Evolutionary conservation across 352 stramenopile species (phyloP), one percentile per base, ranked within the genome.

Genomic region (Peronospora farinosa): DNA sequence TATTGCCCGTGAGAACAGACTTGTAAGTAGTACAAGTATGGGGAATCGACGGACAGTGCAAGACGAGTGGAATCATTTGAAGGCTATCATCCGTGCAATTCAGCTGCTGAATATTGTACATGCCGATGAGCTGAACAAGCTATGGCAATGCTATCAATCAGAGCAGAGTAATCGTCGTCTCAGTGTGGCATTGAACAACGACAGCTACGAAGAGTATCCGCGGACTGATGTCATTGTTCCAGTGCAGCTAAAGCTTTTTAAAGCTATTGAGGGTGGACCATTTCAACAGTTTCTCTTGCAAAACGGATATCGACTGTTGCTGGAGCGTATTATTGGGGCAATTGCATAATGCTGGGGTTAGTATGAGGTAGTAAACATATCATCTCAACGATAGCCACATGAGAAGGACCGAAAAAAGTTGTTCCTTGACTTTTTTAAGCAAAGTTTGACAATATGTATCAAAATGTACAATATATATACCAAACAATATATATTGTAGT

Each of bases 11-110:
- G 77, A 88, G 40, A 78, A 71, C 32, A 60, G 62, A 9, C 57
- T 73, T 47, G 54, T 74, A 43, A 71, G 46, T 30, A 67, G 57
- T 30, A 47, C 48, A 25, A 48, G 50, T 3, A 57, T 70, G 36
- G 25, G 48, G 23, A 57, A 57, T 54, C 58, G 61, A 38, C 58
- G 69, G 35, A 78, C 64, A 35, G 57, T 75, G 11, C 74, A 80
- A 49, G 79, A 89, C 39, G 79, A 89, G 43, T 92, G 82, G 82
- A 70, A 88, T 30, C 78, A 92, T 39, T 53, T 92, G 28, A 85
- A 78, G 51, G 47, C 64, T 1, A 88, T 92, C 44, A 61, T 88
- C 13, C 65, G 64, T 7, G 67, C 65, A 2, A 71, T 80, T 6
- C 72, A 85, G 54, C 40, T 67, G 28, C 58, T 87, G 12, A 72